Conservation (phyloP, 192 early-diverging fungal genomes). For the Spizellomyces sp. region DNA sequence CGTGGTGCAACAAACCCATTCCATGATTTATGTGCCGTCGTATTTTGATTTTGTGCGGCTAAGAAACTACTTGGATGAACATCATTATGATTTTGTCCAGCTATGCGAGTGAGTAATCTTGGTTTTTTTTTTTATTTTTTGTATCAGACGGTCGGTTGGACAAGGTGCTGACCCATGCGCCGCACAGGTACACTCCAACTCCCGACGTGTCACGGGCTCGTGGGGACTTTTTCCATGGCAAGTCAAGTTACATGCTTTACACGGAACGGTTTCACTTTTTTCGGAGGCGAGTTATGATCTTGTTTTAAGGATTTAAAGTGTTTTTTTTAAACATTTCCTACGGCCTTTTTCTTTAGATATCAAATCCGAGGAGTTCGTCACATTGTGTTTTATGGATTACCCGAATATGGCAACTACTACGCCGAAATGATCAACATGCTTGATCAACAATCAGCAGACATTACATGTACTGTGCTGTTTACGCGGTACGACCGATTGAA, state of each 20-base stretch:
- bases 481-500: constrained; percentile 78
- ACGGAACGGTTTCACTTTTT: constrained; percentile 99
- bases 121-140: constrained; percentile 12
- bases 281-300: constrained; percentile 54
- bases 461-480: constrained; percentile 47
- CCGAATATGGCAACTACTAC: constrained; percentile 85
- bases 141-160: not conserved
- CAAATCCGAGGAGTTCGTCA: constrained; percentile 82
- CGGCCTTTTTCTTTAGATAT: constrained; percentile 51
- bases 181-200: constrained; percentile 73
- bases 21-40: constrained; percentile 82
- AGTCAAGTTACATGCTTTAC: constrained; percentile 73
- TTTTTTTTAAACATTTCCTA: constrained; percentile 4
- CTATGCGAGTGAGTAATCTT: constrained; percentile 74
- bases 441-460: constrained; percentile 51
- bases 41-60: constrained; percentile 98
- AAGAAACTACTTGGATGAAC: constrained; percentile 83
- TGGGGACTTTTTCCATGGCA: constrained; percentile 78
- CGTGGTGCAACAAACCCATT: constrained; percentile 39
- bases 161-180: no score
- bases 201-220: constrained; percentile 79
- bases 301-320: constrained; percentile 2
- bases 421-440: constrained; percentile 85
- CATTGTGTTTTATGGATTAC: constrained; percentile 88
- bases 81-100: constrained; percentile 71